phyloP scores from a whole-genome alignment of 495 filamentous ascomycete species.

The Coniosporium apollinis region DNA sequence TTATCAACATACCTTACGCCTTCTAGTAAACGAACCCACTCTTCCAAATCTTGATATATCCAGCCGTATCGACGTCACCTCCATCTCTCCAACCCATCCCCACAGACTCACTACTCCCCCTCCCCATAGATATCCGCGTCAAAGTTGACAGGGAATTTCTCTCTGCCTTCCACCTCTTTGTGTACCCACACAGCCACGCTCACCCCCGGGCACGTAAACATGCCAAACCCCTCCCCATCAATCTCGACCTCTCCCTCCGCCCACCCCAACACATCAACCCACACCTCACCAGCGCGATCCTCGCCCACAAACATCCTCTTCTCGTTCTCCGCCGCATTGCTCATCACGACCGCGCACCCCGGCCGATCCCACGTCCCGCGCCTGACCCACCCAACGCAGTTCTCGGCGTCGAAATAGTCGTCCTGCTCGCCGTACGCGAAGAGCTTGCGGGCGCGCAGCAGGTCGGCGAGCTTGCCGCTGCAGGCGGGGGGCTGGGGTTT shows the following conservation, averaged over 20 bases:
- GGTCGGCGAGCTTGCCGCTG: slow-evolving; percentile 38
- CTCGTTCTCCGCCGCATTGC: slow-evolving; percentile 12
- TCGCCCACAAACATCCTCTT: slow-evolving; percentile 20
- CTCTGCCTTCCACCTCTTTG: slow-evolving; percentile 16
- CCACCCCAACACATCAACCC: slow-evolving; percentile 20
- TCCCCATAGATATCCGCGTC: slow-evolving; percentile 18
- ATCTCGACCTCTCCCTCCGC: slow-evolving; percentile 17
- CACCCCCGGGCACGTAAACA: slow-evolving; percentile 16
- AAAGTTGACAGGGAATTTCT: slow-evolving; percentile 20
- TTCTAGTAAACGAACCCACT: too few species aligned
- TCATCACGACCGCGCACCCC: slow-evolving; percentile 22
- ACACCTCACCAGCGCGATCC: slow-evolving; percentile 19
- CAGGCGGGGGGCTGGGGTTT: slow-evolving; percentile 40
- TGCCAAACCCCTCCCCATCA: slow-evolving; percentile 19
- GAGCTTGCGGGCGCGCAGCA: slow-evolving; percentile 46
- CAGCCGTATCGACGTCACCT: too few species aligned
- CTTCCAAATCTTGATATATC: too few species aligned
- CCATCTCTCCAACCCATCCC: too few species aligned
- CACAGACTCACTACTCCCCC: too few species aligned
- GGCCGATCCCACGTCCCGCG: slow-evolving; percentile 15
- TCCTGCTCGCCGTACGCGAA: slow-evolving; percentile 52
- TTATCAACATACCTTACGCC: too few species aligned
- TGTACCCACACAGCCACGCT: slow-evolving; percentile 20
- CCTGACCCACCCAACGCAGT: slow-evolving; percentile 56
- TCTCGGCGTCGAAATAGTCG: slow-evolving; percentile 49